These are phyloP conservation scores for Thermochaetoides dissita DNA, from an alignment of 2,329 filamentous ascomycete species.

Conservation along the genomic window DNA sequence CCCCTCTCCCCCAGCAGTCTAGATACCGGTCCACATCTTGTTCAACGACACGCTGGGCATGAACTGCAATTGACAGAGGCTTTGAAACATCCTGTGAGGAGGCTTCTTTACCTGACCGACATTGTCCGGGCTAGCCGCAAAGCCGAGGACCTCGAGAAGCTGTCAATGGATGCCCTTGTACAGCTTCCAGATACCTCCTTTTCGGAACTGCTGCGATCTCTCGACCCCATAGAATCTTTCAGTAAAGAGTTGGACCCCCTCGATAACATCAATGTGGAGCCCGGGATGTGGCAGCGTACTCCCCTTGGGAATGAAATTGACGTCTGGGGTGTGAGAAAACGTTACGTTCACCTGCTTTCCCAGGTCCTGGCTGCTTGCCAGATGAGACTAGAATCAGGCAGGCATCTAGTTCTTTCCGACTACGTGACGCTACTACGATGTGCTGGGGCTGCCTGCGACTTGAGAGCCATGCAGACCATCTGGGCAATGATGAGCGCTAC, in stretches of 20 bases:
- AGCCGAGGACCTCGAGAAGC: not conserved
- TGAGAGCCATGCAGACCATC: constrained; percentile 1
- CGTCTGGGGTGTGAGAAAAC: constrained; percentile 29
- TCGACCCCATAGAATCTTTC: constrained; percentile 41
- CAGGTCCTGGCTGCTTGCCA: constrained; percentile 23
- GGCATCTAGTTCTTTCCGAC: constrained; percentile 25
- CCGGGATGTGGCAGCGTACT: constrained; percentile 27
- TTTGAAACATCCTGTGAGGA: not conserved
- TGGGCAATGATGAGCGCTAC: constrained; percentile 21
- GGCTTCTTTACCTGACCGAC: not conserved
- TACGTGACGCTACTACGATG: constrained; percentile 31
- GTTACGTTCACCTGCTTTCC: constrained; percentile 25
- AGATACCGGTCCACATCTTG: too few species aligned
- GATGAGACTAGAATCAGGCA: constrained; percentile 19
- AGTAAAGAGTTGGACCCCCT: constrained; percentile 35
- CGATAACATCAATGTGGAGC: constrained; percentile 25
- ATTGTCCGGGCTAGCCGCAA: not conserved
- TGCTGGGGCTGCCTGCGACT: constrained; percentile 31
- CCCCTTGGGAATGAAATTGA: constrained; percentile 26
- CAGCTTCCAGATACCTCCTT: constrained; percentile 41
- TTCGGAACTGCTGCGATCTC: constrained; percentile 45
- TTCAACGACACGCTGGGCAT: not conserved
- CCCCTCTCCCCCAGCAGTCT: too few species aligned
- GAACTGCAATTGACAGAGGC: not conserved
- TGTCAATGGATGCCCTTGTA: not conserved